Conservation (phyloP, 371 early-diverging fungal species). For the Mortierella sp. region DNA sequence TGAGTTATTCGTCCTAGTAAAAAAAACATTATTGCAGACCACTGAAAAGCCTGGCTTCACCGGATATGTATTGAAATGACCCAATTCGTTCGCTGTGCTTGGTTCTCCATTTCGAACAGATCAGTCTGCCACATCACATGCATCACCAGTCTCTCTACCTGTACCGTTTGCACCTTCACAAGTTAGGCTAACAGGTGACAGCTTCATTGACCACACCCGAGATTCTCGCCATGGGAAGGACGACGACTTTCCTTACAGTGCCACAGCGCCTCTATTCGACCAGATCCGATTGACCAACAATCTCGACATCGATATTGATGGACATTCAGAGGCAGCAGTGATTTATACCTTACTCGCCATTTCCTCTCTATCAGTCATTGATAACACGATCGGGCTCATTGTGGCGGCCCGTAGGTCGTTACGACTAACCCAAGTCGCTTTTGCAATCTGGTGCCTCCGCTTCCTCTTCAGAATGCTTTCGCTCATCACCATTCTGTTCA, state of each 20-base stretch:
- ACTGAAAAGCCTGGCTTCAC: too few species aligned
- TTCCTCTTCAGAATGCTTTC: conserved; percentile 40
- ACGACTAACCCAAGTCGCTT: conserved; percentile 31
- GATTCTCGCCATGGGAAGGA: not conserved
- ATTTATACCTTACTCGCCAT: conserved; percentile 38
- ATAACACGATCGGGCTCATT: conserved; percentile 43
- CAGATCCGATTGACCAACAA: conserved; percentile 1
- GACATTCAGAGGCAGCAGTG: conserved; percentile 27
- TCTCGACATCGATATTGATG: conserved; percentile 22
- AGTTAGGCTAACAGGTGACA: not conserved
- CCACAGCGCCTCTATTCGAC: not conserved
- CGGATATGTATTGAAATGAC: too few species aligned
- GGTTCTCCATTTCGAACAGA: not conserved
- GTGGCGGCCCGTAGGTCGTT: conserved; percentile 38
- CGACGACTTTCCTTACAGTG: not conserved
- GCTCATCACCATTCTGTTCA: conserved; percentile 25
- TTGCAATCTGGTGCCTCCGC: conserved; percentile 47
- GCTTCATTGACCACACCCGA: not conserved
- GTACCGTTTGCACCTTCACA: not conserved
- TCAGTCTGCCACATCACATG: not conserved
- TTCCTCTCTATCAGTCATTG: conserved; percentile 37
- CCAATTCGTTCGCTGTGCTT: not conserved
- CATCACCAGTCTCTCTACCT: not conserved
- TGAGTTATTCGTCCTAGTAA: conserved; percentile 5
- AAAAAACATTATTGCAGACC: too few species aligned